Base-by-base conservation (phyloP, 1,139 yeast species). In the Blastobotrys petasosporus region DNA sequence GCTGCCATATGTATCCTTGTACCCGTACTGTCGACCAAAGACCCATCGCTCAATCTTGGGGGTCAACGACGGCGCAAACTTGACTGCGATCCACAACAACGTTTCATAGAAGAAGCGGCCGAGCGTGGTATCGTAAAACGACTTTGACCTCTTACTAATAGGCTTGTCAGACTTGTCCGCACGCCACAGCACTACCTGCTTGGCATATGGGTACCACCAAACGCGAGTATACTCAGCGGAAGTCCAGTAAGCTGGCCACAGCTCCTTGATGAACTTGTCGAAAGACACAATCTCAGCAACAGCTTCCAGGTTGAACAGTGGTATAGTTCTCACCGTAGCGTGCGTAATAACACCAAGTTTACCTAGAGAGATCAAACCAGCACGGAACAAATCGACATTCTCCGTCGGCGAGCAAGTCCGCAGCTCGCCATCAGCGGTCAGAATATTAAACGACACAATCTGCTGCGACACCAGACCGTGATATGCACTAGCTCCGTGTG, bases 171-270 rank as follows among this genome's bases (percentile, higher is more conserved):
- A 70, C 61, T 86, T 86, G 38, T 79, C 71, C 29, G 95, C 97
- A 60, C 94, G 78, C 97, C 97, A 92, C 44, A 88, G 70, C 32
- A 88, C 81, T 69, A 95, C 86, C 58, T 82, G 82, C 46, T 78
- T 78, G 17, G 94, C 75, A 64, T 92, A 92, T 1, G 98, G 98
- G 65, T 85, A 92, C 97, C 98, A 92, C 97, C 97, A 92, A 42
- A 88, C 78, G 53, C 97, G 77, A 39, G 87, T 82, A 59, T 81
- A 92, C 67, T 92, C 98, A n/a, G 90, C 76, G 45, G 86, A 81
- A 7, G 86, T 78, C 96, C 97, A 92, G 38, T 90, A 67, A 12
- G 74, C 71, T 33, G 60, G 56, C 66, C 67, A 64, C 25, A 57
- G 48, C 80, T 88, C 94, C 80, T 58, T 76, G 55, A 88, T 65